A percentile compares a stretch with the other conserved stretches of the same genome.
phyloP scores from a whole-genome alignment of 106 monocot genomes.

The Dendrobium catenatum region DNA sequence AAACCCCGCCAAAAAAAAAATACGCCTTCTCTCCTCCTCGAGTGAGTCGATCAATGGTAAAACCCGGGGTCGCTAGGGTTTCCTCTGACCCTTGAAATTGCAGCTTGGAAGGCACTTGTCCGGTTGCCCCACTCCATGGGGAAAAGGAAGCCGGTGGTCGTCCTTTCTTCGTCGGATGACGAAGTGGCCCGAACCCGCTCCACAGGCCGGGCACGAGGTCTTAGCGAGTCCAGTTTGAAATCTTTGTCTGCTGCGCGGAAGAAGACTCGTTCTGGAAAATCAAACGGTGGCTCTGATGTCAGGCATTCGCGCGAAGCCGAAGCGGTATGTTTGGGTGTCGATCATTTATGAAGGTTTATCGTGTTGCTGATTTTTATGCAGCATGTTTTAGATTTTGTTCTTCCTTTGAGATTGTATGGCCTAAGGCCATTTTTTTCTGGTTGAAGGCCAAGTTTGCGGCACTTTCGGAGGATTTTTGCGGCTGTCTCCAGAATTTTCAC shows the following conservation, averaged over 20 bases:
- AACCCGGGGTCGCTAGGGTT: neutral
- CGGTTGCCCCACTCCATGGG: neutral
- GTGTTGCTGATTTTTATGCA: neutral
- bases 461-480: constrained; percentile 7
- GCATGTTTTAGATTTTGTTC: neutral
- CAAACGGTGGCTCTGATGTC: neutral
- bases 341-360: neutral
- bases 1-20: constrained; percentile 2
- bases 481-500: constrained; percentile 3
- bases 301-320: neutral
- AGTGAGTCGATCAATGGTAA: neutral
- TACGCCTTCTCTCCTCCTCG: neutral
- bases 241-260: neutral
- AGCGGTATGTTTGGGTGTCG: constrained; percentile 1
- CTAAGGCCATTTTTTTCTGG: neutral
- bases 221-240: neutral
- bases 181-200: neutral
- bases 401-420: neutral
- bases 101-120: neutral
- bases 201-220: neutral
- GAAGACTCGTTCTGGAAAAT: neutral
- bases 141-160: constrained; percentile 3
- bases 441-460: neutral
- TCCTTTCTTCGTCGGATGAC: neutral
- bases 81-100: neutral